These are phyloP conservation scores for Scleromitrula shiraiana DNA, from an alignment of 2,329 filamentous ascomycete genomes.

Conservation along the genomic window DNA sequence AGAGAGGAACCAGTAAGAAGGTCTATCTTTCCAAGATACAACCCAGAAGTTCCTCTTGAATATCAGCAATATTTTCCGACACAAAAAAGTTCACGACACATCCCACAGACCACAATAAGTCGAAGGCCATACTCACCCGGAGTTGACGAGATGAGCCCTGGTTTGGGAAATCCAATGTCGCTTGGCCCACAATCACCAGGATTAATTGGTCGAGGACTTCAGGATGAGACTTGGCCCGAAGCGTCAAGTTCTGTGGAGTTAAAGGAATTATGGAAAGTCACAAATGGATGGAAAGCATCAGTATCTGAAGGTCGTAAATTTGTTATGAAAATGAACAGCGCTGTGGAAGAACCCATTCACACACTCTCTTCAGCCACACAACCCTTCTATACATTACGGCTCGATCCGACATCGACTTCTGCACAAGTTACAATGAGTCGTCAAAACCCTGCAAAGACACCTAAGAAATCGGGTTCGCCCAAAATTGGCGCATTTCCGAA, in stretches of 20 bases:
- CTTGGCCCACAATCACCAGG: constrained; percentile 21
- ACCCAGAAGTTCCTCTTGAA: constrained; percentile 56
- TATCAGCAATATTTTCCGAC: constrained; percentile 65
- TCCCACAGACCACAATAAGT: constrained; percentile 58
- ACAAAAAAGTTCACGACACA: constrained; percentile 53
- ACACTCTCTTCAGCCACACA: constrained; percentile 53
- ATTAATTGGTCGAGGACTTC: constrained; percentile 22
- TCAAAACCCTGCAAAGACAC: constrained; percentile 51
- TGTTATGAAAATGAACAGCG: constrained; percentile 48
- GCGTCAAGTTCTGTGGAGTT: constrained; percentile 46
- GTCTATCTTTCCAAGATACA: constrained; percentile 71
- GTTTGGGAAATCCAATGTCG: constrained; percentile 24
- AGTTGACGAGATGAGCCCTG: constrained; percentile 22
- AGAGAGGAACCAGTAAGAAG: constrained; percentile 41
- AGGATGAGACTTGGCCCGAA: constrained; percentile 25
- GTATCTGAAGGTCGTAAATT: constrained; percentile 49
- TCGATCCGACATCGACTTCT: constrained; percentile 56
- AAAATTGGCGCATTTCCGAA: constrained; percentile 19
- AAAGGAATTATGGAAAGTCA: constrained; percentile 58
- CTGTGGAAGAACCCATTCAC: constrained; percentile 56
- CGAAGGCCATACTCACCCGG: constrained; percentile 49
- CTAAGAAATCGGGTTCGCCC: constrained; percentile 17
- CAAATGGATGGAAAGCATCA: constrained; percentile 61
- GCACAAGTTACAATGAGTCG: constrained; percentile 52
- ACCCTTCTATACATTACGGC: constrained; percentile 59